A percentile compares a stretch with the other conserved stretches of the same genome.
phyloP scores from a whole-genome alignment of 805 yeast species.

The Lipomyces kockii region DNA sequence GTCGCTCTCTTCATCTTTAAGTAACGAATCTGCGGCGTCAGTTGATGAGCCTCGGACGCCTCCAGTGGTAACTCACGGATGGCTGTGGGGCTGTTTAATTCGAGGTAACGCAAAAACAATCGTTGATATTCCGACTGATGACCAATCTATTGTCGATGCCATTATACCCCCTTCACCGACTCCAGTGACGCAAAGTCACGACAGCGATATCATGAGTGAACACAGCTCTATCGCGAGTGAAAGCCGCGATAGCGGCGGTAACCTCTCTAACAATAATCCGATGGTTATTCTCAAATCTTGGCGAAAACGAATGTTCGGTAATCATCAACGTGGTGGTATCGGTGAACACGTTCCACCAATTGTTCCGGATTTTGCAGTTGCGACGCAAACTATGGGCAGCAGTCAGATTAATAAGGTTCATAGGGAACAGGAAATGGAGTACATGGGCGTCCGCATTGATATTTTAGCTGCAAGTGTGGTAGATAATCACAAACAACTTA shows the following conservation, averaged over 20 bases:
- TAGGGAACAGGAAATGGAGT: slow-evolving; percentile 1
- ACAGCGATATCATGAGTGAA: not conserved
- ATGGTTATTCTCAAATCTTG: not conserved
- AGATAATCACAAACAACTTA: slow-evolving; percentile 28
- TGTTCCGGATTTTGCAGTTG: not conserved
- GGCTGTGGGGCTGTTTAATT: slow-evolving; percentile 33
- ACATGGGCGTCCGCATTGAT: slow-evolving; percentile 37
- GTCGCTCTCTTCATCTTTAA: not conserved
- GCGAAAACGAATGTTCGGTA: slow-evolving; percentile 2
- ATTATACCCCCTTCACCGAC: slow-evolving; percentile 32
- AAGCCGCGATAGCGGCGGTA: not conserved
- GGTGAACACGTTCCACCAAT: not conserved
- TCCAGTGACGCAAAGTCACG: not conserved
- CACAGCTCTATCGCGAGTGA: not conserved
- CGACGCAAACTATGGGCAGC: not conserved
- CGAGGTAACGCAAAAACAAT: slow-evolving; percentile 29
- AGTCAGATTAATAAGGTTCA: not conserved
- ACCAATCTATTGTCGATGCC: slow-evolving; percentile 31
- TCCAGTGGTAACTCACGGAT: not conserved
- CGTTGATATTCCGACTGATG: slow-evolving; percentile 24
- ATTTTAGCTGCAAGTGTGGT: slow-evolving; percentile 42
- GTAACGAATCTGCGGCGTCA: not conserved
- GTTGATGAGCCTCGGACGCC: slow-evolving; percentile 4
- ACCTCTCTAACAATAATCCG: not conserved
- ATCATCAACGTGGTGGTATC: not conserved